phyloP scores from a whole-genome alignment of 768 basidiomycete species.

The Mycena maculata region DNA sequence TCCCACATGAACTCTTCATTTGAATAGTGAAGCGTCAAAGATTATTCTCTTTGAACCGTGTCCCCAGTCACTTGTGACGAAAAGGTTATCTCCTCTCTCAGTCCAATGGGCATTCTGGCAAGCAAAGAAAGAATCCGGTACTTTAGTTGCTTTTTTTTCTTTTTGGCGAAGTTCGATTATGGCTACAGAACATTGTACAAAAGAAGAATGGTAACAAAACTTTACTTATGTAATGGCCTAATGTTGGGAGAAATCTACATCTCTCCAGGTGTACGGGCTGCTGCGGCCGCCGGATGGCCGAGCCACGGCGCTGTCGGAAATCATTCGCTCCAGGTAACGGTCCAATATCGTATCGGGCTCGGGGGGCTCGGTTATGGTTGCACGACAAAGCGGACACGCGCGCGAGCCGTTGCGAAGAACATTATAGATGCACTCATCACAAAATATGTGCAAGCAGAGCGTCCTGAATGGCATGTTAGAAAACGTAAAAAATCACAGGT shows the following conservation, averaged over 20 bases:
- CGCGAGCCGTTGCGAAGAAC: background rate
- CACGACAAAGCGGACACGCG: constrained; percentile 14
- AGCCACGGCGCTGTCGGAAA: background rate
- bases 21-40: too few relatives aligned
- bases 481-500: background rate
- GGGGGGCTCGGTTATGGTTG: constrained; percentile 5
- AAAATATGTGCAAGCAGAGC: constrained; percentile 6
- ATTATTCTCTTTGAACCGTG: too few relatives aligned
- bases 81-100: too few relatives aligned
- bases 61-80: too few relatives aligned
- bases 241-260: background rate
- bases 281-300: constrained; percentile 2
- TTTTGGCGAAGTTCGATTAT: too few relatives aligned
- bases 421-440: constrained; percentile 9
- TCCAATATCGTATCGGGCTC: constrained; percentile 10
- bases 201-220: background rate
- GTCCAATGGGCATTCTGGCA: too few relatives aligned
- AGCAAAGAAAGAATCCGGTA: too few relatives aligned
- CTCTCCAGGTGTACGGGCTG: constrained; percentile 6
- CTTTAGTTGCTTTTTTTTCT: too few relatives aligned
- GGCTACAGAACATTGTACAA: background rate
- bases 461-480: constrained; percentile 4
- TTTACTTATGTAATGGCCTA: background rate
- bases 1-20: too few relatives aligned
- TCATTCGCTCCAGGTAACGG: constrained; percentile 2